Evolutionary conservation across 768 basidiomycete genomes (phyloP).

Genomic region (Mycena alexandri): DNA sequence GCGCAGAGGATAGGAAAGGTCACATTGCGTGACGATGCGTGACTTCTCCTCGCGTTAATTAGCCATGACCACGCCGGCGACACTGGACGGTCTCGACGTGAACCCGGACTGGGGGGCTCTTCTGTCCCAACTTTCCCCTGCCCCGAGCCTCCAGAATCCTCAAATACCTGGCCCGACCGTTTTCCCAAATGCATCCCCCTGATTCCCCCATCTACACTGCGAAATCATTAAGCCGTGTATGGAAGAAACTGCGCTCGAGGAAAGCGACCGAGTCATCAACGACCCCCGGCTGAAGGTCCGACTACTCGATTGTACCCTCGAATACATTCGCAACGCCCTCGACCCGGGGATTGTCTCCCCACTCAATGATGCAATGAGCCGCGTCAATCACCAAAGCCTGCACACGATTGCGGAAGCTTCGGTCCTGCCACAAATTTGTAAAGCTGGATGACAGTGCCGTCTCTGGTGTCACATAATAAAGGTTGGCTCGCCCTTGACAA

Average conservation of each 20-base stretch:
- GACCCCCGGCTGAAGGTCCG: constrained; percentile 23
- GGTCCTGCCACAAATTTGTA: constrained; percentile 10
- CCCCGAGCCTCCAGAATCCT: constrained; percentile 4
- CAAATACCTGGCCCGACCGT: constrained; percentile 11
- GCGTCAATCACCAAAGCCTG: constrained; percentile 4
- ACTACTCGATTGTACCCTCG: constrained; percentile 1
- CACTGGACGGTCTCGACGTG: neutral
- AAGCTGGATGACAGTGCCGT: constrained; percentile 7
- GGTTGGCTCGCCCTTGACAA: constrained; percentile 12
- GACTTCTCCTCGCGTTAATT: constrained; percentile 6
- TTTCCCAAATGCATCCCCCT: constrained; percentile 6
- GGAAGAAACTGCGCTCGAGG: constrained; percentile 24
- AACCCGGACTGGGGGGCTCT: constrained; percentile 9
- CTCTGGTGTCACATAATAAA: constrained; percentile 6
- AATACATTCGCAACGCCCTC: neutral
- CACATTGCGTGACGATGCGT: neutral
- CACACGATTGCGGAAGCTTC: neutral
- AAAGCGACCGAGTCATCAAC: constrained; percentile 26
- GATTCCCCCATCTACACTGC: neutral
- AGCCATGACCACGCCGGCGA: constrained; percentile 1
- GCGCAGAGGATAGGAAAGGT: neutral
- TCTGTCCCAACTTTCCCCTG: neutral
- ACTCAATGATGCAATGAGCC: constrained; percentile 7
- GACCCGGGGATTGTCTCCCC: constrained; percentile 5
- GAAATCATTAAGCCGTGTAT: constrained; percentile 8